phyloP scores from a whole-genome alignment of 192 early-diverging fungal genomes.

The Gonapodya sp. region DNA sequence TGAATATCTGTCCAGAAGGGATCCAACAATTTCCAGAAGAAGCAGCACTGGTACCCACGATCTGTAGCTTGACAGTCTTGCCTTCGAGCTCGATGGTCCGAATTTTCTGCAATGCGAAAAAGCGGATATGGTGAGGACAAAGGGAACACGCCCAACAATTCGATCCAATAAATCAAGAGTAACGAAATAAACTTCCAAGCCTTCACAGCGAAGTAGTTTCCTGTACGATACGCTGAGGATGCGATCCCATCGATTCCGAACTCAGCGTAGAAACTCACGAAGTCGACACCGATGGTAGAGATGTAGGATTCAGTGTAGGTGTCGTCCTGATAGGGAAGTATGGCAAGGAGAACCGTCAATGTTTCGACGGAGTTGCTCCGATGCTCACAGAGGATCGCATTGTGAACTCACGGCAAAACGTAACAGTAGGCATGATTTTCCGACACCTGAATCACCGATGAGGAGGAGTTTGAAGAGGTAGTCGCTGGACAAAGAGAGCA shows the following conservation, averaged over 20 bases:
- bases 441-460: constrained; percentile 97
- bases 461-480: constrained; percentile 98
- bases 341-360: not conserved
- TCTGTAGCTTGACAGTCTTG: constrained; percentile 96
- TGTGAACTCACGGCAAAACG: constrained; percentile 87
- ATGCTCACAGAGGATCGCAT: too few relatives aligned
- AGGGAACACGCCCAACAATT: too few relatives aligned
- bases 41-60: constrained; percentile 42
- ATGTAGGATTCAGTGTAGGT: constrained; percentile 98
- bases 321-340: constrained; percentile 55
- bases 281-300: constrained; percentile 98
- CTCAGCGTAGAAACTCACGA: constrained; percentile 48
- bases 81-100: constrained; percentile 97
- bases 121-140: not conserved
- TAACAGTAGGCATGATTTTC: constrained; percentile 93
- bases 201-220: too few relatives aligned
- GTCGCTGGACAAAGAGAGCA: constrained; percentile 50
- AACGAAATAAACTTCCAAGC: not conserved
- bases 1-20: not conserved
- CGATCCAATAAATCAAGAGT: too few relatives aligned
- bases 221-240: too few relatives aligned
- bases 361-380: not conserved
- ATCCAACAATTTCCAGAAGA: not conserved
- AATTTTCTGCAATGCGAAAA: constrained; percentile 68
- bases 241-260: not conserved